phyloP scores from a whole-genome alignment of 2,329 filamentous ascomycete genomes.

The Ceratocystis lukuohia region DNA sequence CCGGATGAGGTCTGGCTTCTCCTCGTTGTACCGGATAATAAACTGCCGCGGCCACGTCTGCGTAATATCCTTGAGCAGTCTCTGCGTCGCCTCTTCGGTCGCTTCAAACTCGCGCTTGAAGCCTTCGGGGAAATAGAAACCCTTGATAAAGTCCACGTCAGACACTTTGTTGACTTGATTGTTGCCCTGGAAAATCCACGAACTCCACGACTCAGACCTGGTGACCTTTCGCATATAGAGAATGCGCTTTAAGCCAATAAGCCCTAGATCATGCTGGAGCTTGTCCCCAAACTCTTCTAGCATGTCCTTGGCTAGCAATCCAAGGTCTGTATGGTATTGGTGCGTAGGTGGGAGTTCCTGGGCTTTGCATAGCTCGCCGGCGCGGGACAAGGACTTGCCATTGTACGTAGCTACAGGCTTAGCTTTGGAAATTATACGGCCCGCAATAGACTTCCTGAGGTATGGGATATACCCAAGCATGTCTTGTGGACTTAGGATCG shows the following conservation, averaged over 20 bases:
- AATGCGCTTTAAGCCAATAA: constrained; percentile 1
- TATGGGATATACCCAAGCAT: neutral
- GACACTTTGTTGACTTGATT: neutral
- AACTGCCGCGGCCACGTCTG: constrained; percentile 5
- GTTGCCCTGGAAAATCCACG: constrained; percentile 6
- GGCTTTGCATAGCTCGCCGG: neutral
- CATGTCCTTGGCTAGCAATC: constrained; percentile 1
- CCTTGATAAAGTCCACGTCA: neutral
- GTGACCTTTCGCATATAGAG: neutral
- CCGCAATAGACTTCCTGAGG: neutral
- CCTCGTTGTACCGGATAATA: neutral
- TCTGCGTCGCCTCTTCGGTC: neutral
- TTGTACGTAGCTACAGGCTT: neutral
- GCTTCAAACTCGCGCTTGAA: constrained; percentile 4
- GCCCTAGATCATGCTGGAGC: neutral
- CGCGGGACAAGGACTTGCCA: neutral
- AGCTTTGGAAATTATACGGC: constrained; percentile 4
- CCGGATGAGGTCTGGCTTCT: constrained; percentile 1
- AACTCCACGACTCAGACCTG: constrained; percentile 3
- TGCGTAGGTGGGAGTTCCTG: neutral
- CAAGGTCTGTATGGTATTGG: neutral
- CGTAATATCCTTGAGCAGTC: constrained; percentile 2
- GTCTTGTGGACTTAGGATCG: neutral
- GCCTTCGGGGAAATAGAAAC: neutral
- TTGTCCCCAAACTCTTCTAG: constrained; percentile 5